phyloP scores from a whole-genome alignment of 768 basidiomycete species.

The Lactarius hatsudake region DNA sequence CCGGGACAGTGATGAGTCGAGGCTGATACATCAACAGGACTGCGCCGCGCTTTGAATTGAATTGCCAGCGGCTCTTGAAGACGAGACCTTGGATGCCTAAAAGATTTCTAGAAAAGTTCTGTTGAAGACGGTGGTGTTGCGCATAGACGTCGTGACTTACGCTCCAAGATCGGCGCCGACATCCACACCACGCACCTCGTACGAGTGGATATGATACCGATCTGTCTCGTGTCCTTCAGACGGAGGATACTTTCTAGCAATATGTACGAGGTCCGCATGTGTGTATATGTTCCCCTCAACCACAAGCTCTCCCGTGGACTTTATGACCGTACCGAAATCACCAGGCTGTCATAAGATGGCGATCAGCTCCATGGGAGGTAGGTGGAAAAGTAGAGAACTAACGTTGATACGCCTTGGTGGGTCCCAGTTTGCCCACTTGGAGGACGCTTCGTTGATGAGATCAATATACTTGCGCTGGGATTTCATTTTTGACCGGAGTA shows the following conservation, averaged over 20 bases:
- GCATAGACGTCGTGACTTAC: conserved; percentile 1
- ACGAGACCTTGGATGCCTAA: neutral
- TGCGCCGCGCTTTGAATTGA: conserved; percentile 20
- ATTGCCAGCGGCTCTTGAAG: conserved; percentile 10
- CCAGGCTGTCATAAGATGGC: conserved; percentile 5
- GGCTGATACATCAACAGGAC: conserved; percentile 17
- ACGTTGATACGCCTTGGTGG: conserved; percentile 4
- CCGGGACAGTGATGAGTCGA: conserved; percentile 1
- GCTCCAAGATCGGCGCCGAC: neutral
- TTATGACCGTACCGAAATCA: conserved; percentile 14
- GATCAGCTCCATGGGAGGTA: neutral
- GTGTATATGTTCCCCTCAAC: conserved; percentile 20
- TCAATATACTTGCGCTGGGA: conserved; percentile 19
- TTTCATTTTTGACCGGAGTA: neutral
- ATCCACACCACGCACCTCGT: conserved; percentile 2
- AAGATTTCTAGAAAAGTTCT: neutral
- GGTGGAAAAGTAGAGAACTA: neutral
- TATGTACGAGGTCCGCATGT: neutral
- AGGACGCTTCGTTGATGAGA: conserved; percentile 7
- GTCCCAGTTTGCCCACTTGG: conserved; percentile 22
- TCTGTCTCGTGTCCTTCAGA: neutral
- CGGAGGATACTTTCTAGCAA: neutral
- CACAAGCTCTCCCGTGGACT: conserved; percentile 4
- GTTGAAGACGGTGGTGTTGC: neutral
- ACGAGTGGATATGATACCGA: conserved; percentile 12